Evolutionary conservation across 148 eudicot species (phyloP), one percentile per base, ranked within the genome.

Genomic region (Rhododendron ovatum): DNA sequence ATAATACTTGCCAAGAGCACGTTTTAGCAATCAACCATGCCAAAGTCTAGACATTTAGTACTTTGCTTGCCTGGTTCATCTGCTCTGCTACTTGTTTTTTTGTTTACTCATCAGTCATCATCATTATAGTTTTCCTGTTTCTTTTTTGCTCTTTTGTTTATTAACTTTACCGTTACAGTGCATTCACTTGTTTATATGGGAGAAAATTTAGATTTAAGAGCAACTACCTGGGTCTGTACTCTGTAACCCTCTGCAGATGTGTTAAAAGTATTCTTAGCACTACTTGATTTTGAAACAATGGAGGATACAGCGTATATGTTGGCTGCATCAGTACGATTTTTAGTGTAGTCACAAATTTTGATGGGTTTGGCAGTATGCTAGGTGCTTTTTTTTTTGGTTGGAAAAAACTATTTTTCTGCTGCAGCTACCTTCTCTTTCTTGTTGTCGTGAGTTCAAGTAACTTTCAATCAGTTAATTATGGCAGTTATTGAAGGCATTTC

Each of bases 401-500:
- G 37, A 12, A 12, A 69, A 3, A 69, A 12, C 15, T 28, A 28
- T 69, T 69, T 26, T 69, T 11, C n/a, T 18, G 35, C 65, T 20
- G n/a, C 76, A 71, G 76, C 76, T 71, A 71, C 39, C 37, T 35
- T 75, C 61, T 82, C 28, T 83, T 33, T 53, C 80, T 51, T 84
- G 26, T n/a, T 69, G 80, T 55, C 57, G n/a, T 4, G 13, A 6
- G 28, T 67, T 51, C n/a, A 76, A 83, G 67, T 83, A 61, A 86
- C 84, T 76, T 45, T 43, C 24, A 63, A 59, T 37, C 47, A 20
- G 28, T 47, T 35, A 82, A 22, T 43, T 83, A 37, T 69, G 84
- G 88, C 88, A 87, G 88, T 83, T 7, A 87, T 87, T 50, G 85
- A 83, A 87, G 86, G 88, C 61, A 47, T 18, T 75, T 83, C 86